phyloP scores from a whole-genome alignment of 2,329 filamentous ascomycete genomes.

The Calycina herbarum region DNA sequence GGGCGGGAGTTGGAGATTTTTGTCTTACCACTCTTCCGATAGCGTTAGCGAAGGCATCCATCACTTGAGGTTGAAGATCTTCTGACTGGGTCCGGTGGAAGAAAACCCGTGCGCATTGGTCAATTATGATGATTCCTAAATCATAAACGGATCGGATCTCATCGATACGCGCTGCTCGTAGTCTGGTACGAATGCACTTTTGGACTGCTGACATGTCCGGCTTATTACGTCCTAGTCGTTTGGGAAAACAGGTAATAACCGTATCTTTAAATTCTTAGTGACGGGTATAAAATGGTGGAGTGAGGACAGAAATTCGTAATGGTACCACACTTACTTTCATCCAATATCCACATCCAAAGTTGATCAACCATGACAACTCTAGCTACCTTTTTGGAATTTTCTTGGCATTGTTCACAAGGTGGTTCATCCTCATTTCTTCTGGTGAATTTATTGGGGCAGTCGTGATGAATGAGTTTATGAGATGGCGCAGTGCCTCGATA shows the following conservation, averaged over 20 bases:
- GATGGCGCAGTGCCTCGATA: constrained; percentile 24
- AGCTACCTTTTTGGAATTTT: constrained; percentile 13
- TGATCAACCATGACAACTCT: constrained; percentile 46
- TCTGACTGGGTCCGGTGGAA: constrained; percentile 41
- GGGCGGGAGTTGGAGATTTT: not conserved
- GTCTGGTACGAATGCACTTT: constrained; percentile 39
- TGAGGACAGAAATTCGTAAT: too few species aligned
- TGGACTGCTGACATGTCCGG: constrained; percentile 43
- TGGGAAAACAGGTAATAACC: constrained; percentile 44
- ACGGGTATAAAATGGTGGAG: not conserved
- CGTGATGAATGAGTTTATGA: constrained; percentile 7
- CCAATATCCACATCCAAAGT: constrained; percentile 46
- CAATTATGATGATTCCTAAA: constrained; percentile 42
- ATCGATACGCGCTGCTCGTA: constrained; percentile 32
- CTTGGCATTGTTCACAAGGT: constrained; percentile 11
- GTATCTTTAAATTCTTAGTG: constrained; percentile 32
- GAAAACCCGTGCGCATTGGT: constrained; percentile 42
- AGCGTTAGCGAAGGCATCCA: constrained; percentile 45
- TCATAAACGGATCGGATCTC: constrained; percentile 42
- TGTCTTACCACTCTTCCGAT: constrained; percentile 44
- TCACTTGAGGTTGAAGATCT: constrained; percentile 41
- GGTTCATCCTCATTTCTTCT: not conserved
- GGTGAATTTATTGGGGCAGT: constrained; percentile 3
- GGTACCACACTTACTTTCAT: constrained; percentile 30
- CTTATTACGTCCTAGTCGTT: constrained; percentile 44